These are phyloP conservation scores for Aaosphaeria pasadenensis DNA, from an alignment of 2,329 filamentous ascomycete species.

Conservation along the genomic window DNA sequence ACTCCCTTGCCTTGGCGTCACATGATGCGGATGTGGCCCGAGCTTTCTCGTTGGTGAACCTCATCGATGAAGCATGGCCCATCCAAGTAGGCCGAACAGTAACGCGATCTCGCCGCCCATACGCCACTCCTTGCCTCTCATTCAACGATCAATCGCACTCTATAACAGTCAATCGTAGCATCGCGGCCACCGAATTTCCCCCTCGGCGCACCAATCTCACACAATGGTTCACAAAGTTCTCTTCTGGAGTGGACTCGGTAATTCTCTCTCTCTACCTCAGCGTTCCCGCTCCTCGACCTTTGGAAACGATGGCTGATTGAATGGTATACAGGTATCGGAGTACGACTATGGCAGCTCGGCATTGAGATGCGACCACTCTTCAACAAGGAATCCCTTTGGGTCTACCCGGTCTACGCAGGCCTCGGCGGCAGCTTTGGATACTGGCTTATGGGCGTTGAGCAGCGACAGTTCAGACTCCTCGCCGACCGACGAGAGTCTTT, in stretches of 20 bases:
- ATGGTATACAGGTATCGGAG: slow-evolving; percentile 68
- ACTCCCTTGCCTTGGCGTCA: no score
- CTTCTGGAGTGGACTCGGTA: slow-evolving; percentile 93
- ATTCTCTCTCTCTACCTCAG: slow-evolving; percentile 32
- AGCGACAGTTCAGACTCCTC: slow-evolving; percentile 74
- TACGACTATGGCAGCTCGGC: slow-evolving; percentile 93
- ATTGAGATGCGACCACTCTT: slow-evolving; percentile 98
- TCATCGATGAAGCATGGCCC: no score
- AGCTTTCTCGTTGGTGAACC: no score
- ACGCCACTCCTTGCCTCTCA: no score
- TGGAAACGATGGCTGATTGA: slow-evolving; percentile 17
- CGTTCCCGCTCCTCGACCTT: slow-evolving; percentile 4
- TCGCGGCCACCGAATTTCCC: slow-evolving; percentile 3
- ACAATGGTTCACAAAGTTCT: slow-evolving; percentile 59
- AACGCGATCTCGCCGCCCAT: no score
- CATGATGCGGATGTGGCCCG: no score
- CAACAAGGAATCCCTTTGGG: slow-evolving; percentile 79
- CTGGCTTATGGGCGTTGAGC: slow-evolving; percentile 90
- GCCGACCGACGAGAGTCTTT: slow-evolving; percentile 74
- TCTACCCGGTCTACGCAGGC: slow-evolving; percentile 83
- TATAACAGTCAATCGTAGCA: slow-evolving; percentile 11
- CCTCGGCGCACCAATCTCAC: slow-evolving; percentile 4
- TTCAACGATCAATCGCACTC: no score
- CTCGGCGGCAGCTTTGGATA: slow-evolving; percentile 92
- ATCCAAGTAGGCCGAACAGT: no score